Evolutionary conservation across 2,329 filamentous ascomycete species (phyloP), one percentile per base, ranked within the genome.

Genomic region (Aspergillus tanneri): DNA sequence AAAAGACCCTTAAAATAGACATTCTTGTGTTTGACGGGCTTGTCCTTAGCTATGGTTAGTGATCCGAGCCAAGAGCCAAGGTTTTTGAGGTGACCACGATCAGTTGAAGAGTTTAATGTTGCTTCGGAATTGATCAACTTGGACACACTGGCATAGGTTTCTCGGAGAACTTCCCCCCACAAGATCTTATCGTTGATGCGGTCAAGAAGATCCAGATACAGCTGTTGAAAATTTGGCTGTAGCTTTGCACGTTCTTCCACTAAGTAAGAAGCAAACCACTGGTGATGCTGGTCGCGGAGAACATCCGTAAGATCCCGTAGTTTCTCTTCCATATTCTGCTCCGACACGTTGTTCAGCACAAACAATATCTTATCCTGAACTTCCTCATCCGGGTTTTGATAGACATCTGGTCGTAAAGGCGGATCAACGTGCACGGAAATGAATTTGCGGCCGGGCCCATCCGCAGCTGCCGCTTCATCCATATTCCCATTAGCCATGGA

Each of bases 1-100:
- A 99, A 80, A 5, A 99, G 78, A 62, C 97, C 90, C 70, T 95
- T 95, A 79, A 99, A 97, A 2, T 92, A 95, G 52, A 99, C 91
- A 64, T 97, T 96, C 63, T 87, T 90, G 68, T 96, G 91, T 64
- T 92, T 91, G 72, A 99, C 95, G 0, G 93, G 93, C 65, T 92
- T 92, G 65, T 99, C 88, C 44, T 92, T 86, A 21, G 93, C 93
- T 46, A 99, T 83, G 1, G 93, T 99, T 60, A 99, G 70, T 14
- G 92, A 88, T 9, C 93, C 93, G 32, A 99, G 82, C 95, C 95
- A 99, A 30, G 84, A 85, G 52, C 90, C 93, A 11, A 99, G 79
- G 63, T 96, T 96, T 72, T 97, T 97, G 25, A 99, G 76, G 59
- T 96, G 89, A 2, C 84, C 84, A 54, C 93, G 82, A 62, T 99